Conservation (phyloP, 768 basidiomycete genomes). For the Hericium rajendrae region DNA sequence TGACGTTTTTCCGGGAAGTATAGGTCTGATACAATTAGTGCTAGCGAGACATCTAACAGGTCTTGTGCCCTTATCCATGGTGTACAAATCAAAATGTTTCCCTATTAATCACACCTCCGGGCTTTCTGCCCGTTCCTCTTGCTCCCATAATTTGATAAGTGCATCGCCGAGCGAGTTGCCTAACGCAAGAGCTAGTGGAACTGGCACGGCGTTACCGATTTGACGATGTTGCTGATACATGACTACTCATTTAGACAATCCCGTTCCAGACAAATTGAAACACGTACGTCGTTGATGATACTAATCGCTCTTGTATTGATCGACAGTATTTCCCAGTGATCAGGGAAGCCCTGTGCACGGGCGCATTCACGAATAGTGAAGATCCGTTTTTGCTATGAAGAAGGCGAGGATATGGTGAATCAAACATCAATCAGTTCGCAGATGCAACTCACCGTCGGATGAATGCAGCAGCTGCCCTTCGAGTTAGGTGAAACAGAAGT, state of each 20-base stretch:
- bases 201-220: constrained; percentile 75
- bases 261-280: background rate
- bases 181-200: constrained; percentile 57
- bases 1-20: too few relatives aligned
- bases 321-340: constrained; percentile 53
- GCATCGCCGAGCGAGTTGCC: constrained; percentile 39
- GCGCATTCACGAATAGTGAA: constrained; percentile 31
- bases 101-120: background rate
- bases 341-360: constrained; percentile 73
- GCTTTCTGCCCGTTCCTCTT: constrained; percentile 1
- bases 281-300: constrained; percentile 43
- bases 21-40: too few relatives aligned
- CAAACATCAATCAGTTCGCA: background rate
- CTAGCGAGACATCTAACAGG: too few relatives aligned
- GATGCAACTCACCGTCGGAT: constrained; percentile 31
- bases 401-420: background rate
- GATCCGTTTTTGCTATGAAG: constrained; percentile 57
- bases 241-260: background rate
- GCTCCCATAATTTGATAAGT: constrained; percentile 24
- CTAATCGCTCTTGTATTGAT: constrained; percentile 25
- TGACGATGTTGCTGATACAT: constrained; percentile 54
- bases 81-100: too few relatives aligned
- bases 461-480: constrained; percentile 36
- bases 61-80: too few relatives aligned
- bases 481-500: constrained; percentile 43